Conservation (phyloP, 2,329 filamentous ascomycete species). For the Ilyonectria destructans region DNA sequence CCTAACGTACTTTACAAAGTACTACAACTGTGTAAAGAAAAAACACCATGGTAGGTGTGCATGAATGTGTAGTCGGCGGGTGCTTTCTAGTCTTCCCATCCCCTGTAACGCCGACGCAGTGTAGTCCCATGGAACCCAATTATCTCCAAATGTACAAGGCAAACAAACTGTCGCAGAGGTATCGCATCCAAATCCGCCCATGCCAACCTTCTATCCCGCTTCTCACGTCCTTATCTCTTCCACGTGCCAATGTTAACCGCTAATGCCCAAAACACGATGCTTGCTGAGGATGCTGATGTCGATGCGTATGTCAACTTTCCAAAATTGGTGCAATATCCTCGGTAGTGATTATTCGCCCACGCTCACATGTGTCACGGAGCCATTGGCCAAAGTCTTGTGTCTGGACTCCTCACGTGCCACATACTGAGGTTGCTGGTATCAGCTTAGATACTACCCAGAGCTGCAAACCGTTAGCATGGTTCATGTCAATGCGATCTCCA, state of each 20-base stretch:
- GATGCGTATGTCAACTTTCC: slow-evolving; percentile 1
- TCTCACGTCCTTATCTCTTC: neutral
- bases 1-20: neutral
- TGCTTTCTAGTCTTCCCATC: slow-evolving; percentile 19
- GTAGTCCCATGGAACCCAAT: slow-evolving; percentile 9
- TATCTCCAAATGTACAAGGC: slow-evolving; percentile 20
- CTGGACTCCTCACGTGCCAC: slow-evolving; percentile 7
- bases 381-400: slow-evolving; percentile 4
- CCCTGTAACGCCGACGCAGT: slow-evolving; percentile 17
- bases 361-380: neutral
- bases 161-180: slow-evolving; percentile 22
- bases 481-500: slow-evolving; percentile 4
- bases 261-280: slow-evolving; percentile 1
- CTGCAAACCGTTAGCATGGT: slow-evolving; percentile 41
- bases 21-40: neutral
- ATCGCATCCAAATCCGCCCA: slow-evolving; percentile 10
- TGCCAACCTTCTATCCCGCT: slow-evolving; percentile 8
- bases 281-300: neutral
- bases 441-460: slow-evolving; percentile 40
- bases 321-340: neutral
- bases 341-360: neutral
- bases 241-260: slow-evolving; percentile 10
- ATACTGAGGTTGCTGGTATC: neutral
- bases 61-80: slow-evolving; percentile 18
- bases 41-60: slow-evolving; percentile 21